A percentile compares a stretch with the other conserved stretches of the same genome.
Evolutionary conservation across 2,329 filamentous ascomycete species (phyloP).

Genomic region (Colletotrichum siamense): DNA sequence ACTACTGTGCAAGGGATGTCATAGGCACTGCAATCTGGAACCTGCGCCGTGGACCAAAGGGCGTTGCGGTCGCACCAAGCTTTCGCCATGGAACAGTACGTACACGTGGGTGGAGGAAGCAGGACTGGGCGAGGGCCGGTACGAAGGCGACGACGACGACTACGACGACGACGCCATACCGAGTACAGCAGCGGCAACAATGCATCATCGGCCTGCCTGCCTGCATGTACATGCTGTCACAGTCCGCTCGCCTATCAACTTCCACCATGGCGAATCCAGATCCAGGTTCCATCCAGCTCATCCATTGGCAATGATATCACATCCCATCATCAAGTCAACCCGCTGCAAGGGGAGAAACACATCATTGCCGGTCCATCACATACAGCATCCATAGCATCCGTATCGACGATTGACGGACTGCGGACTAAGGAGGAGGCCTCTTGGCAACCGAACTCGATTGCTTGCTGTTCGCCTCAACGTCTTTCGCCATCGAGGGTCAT

Average conservation of each 20-base stretch:
- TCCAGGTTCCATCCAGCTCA: neutral
- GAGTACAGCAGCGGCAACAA: neutral
- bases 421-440: constrained; percentile 1
- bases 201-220: neutral
- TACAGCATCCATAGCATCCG: neutral
- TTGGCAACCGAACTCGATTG: neutral
- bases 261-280: neutral
- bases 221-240: neutral
- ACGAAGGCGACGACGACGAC: neutral
- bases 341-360: neutral
- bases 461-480: neutral
- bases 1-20: neutral
- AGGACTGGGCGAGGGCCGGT: neutral
- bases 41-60: neutral
- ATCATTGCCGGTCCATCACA: neutral
- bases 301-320: constrained; percentile 12
- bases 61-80: constrained; percentile 15
- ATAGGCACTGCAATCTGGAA: neutral
- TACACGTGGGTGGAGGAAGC: neutral
- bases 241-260: neutral
- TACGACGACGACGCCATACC: neutral
- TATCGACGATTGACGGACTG: neutral
- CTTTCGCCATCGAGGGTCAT: neutral
- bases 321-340: neutral
- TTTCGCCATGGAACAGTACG: constrained; percentile 19